Evolutionary conservation across 176 grass and related monocot species (phyloP).

Genomic region (Bolboschoenus planiculmis): DNA sequence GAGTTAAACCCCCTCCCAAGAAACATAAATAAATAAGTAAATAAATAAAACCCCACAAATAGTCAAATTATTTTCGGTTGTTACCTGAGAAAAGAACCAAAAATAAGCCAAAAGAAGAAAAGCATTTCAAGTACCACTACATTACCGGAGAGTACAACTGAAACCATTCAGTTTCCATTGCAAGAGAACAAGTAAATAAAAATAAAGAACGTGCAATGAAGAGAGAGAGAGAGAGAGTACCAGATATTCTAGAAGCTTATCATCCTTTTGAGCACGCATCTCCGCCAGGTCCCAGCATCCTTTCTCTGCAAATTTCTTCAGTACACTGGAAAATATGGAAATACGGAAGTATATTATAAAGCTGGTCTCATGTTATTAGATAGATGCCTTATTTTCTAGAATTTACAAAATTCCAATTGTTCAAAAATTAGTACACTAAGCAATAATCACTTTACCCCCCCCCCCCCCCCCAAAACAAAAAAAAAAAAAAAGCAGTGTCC

Average conservation of each 20-base stretch:
- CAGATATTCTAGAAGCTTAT: conserved; percentile 76
- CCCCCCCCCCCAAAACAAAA: too few species aligned
- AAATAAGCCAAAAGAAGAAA: background rate
- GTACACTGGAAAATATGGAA: conserved; percentile 36
- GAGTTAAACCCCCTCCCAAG: background rate
- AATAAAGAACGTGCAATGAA: background rate
- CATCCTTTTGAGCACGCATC: conserved; percentile 62
- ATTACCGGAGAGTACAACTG: background rate
- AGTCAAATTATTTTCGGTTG: background rate
- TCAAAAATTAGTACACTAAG: background rate
- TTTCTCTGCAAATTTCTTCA: conserved; percentile 94
- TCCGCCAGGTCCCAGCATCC: conserved; percentile 96
- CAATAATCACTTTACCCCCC: background rate
- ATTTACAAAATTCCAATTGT: background rate
- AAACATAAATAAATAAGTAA: background rate
- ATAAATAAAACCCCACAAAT: background rate
- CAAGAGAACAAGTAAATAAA: conserved; percentile 1
- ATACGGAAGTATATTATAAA: conserved; percentile 4
- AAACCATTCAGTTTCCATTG: background rate
- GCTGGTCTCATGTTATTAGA: background rate
- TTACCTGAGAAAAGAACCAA: background rate
- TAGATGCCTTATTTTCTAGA: background rate
- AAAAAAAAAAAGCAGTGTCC: too few species aligned
- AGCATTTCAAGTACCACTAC: background rate
- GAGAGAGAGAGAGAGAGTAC: conserved; percentile 29